Base-by-base conservation (phyloP, 1,284 basidiomycete genomes). In the Ustilago bromivora region DNA sequence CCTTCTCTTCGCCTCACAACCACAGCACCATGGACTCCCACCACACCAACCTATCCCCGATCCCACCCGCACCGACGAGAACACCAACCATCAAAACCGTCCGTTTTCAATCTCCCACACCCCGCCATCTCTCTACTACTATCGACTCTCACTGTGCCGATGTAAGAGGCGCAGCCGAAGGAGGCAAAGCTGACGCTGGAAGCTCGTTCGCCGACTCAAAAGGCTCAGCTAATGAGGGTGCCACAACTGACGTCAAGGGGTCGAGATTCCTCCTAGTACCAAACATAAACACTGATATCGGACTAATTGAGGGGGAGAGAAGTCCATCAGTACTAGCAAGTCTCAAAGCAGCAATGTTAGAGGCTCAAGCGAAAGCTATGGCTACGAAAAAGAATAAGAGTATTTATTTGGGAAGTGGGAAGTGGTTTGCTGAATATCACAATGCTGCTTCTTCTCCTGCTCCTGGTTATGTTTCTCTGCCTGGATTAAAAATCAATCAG, bases 321-420 rank as follows among this genome's bases (percentile, higher is more conserved):
- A 65, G 61, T 0, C 76, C 76, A 3, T 51, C 47, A 5, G 61
- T 74, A 3, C 43, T 71, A 1, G 76, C 71, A 7, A 52, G 36
- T 13, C 47, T 66, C 10, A 66, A 73, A 47, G 71, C 71, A 7
- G 76, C 76, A 11, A 73, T 71, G 71, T n/a, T 74, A 12, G 71
- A 74, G 49, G 76, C 76, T 0, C 49, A 71, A 43, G 55, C 71
- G 0, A 74, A 74, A 28, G 76, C 76, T 1, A 51, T 17, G 28
- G n/a, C 40, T 1, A 55, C 46, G 0, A 31, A 46, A n/a, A 32
- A 32, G 15, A 70, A 68, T 17, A 77, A 77, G 17, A 38, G 36
- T 3, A 34, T 78, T 23, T 78, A 78, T 41, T 64, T 78, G 3
- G 76, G 76, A 6, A 71, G 68, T 51, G 3, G 31, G 1, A 15